phyloP scores from a whole-genome alignment of 352 stramenopile species.

The Phytophthora syringae region DNA sequence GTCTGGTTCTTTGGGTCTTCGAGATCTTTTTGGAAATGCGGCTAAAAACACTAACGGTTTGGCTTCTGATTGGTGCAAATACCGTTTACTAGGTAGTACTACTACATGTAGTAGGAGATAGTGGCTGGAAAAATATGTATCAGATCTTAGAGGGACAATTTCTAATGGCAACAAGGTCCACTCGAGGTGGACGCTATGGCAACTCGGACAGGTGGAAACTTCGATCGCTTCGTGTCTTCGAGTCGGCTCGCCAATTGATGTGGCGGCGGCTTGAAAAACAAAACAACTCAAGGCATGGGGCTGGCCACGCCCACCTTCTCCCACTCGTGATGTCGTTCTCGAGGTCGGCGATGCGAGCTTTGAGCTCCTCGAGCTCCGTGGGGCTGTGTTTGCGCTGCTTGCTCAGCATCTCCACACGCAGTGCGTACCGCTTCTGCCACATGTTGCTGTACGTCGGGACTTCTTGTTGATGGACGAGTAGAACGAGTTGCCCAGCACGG shows the following conservation, averaged over 20 bases:
- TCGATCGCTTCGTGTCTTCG: conserved; percentile 27
- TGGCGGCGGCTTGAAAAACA: not conserved
- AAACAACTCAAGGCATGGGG: conserved; percentile 9
- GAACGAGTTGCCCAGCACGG: conserved; percentile 81
- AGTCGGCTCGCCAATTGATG: conserved; percentile 4
- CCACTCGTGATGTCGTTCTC: conserved; percentile 69
- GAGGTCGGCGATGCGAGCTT: conserved; percentile 55
- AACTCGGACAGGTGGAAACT: conserved; percentile 15
- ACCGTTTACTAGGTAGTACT: not conserved
- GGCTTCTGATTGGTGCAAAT: conserved; percentile 27
- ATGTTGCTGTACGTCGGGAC: conserved; percentile 86
- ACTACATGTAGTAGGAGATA: too few species aligned
- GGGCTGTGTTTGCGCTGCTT: conserved; percentile 64
- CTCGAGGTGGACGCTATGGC: conserved; percentile 14
- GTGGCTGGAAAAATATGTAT: conserved; percentile 25
- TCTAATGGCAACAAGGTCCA: conserved; percentile 31
- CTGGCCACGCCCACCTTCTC: conserved; percentile 42
- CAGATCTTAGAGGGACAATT: conserved; percentile 7
- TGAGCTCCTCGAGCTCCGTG: conserved; percentile 48
- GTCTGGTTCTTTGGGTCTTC: too few species aligned
- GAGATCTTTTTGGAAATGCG: conserved; percentile 9
- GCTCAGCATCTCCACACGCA: conserved; percentile 49
- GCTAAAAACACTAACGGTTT: too few species aligned
- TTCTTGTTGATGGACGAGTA: conserved; percentile 84
- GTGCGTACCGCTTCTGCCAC: conserved; percentile 73